Conservation (phyloP, 2,329 filamentous ascomycete genomes). For the Parastagonospora nodorum region DNA sequence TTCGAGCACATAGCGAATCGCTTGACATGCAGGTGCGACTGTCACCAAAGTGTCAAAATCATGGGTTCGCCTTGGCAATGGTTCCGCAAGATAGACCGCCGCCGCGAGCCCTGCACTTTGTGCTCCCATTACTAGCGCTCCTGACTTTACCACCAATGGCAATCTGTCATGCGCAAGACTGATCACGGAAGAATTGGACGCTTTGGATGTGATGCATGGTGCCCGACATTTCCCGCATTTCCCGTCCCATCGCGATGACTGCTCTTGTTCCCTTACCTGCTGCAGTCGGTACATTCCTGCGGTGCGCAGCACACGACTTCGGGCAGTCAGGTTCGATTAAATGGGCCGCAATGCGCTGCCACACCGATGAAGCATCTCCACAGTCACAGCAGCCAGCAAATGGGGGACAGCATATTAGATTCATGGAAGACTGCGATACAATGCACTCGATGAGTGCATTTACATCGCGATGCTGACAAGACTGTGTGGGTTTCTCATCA, state of each 20-base stretch:
- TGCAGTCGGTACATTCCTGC: conserved; percentile 2
- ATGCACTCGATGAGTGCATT: conserved; percentile 15
- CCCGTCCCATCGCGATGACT: conserved; percentile 27
- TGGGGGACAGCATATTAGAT: conserved; percentile 8
- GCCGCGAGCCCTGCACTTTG: conserved; percentile 22
- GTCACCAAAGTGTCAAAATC: conserved; percentile 37
- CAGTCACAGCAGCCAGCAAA: not conserved
- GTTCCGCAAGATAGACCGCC: conserved; percentile 11
- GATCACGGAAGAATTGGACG: conserved; percentile 4
- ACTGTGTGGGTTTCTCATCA: not conserved
- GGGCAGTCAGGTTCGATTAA: conserved; percentile 5
- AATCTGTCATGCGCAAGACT: conserved; percentile 24
- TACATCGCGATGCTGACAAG: conserved; percentile 12
- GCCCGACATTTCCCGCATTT: conserved; percentile 36
- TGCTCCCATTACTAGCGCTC: conserved; percentile 30
- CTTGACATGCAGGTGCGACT: conserved; percentile 26
- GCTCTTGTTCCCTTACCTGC: conserved; percentile 21
- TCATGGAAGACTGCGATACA: conserved; percentile 17
- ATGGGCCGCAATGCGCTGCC: not conserved
- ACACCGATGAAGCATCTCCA: conserved; percentile 14
- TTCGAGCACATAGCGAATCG: conserved; percentile 12
- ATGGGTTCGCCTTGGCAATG: conserved; percentile 26
- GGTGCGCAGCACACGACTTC: conserved; percentile 3
- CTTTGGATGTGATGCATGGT: conserved; percentile 28
- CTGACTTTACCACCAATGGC: conserved; percentile 20